phyloP scores from a whole-genome alignment of 306 rosid genomes.

The Elaeagnus macrophylla region DNA sequence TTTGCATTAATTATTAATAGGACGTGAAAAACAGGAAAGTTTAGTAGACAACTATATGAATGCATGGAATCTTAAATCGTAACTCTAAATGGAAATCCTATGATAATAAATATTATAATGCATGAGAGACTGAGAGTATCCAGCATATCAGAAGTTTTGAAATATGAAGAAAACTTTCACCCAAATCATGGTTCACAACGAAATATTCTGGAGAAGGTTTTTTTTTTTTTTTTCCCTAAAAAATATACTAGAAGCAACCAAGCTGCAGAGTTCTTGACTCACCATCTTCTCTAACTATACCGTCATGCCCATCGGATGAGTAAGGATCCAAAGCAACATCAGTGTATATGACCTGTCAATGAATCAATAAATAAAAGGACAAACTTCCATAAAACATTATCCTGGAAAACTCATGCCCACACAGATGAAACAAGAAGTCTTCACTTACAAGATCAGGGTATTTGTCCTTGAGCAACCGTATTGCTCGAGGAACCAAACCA shows the following conservation, averaged over 20 bases:
- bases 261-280: slow-evolving; percentile 19
- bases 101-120: too few relatives aligned
- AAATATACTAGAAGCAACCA: slow-evolving; percentile 4
- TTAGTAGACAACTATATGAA: too few relatives aligned
- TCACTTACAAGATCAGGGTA: slow-evolving; percentile 88
- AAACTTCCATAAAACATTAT: slow-evolving; percentile 11
- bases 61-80: too few relatives aligned
- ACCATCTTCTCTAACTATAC: slow-evolving; percentile 97
- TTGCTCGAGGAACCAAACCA: slow-evolving; percentile 88
- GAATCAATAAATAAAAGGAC: slow-evolving; percentile 10
- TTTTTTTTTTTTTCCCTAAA: slow-evolving; percentile 4
- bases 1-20: slow-evolving; percentile 11
- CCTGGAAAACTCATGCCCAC: slow-evolving; percentile 10
- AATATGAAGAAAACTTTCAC: background rate
- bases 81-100: too few relatives aligned
- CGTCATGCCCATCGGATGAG: slow-evolving; percentile 95
- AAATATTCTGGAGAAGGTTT: background rate
- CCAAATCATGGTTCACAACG: background rate
- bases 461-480: slow-evolving; percentile 79
- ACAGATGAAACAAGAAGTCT: background rate
- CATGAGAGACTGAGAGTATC: too few relatives aligned
- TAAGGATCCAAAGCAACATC: slow-evolving; percentile 98
- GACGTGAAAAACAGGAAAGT: background rate
- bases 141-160: too few relatives aligned
- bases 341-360: slow-evolving; percentile 67